Percentiles rank a stretch among this genome's conserved stretches.
Evolutionary conservation across 306 rosid genomes (phyloP).

Genomic region (Argentina anserina): DNA sequence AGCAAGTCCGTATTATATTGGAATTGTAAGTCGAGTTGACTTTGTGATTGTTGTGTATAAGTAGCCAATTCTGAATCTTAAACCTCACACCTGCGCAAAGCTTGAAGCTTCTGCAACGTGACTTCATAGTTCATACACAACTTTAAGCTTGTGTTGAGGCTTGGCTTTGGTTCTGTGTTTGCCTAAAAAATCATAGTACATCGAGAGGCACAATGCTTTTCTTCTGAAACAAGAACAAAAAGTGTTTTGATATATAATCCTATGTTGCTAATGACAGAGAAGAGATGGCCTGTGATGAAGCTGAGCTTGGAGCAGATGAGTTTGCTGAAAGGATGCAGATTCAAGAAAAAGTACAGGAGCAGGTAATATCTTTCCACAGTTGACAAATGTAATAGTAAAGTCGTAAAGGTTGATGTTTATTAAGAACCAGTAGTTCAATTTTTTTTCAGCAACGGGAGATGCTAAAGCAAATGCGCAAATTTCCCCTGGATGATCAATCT

Average conservation of each 20-base stretch:
- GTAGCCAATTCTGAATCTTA: too few relatives aligned
- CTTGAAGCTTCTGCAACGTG: too few relatives aligned
- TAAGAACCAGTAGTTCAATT: slow-evolving; percentile 8
- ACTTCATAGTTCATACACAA: too few relatives aligned
- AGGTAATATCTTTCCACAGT: slow-evolving; percentile 37
- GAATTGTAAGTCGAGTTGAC: too few relatives aligned
- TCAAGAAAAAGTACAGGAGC: slow-evolving; percentile 53
- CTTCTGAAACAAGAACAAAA: not conserved
- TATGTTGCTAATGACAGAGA: slow-evolving; percentile 46
- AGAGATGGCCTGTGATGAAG: slow-evolving; percentile 91
- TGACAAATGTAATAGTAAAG: not conserved
- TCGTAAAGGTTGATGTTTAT: slow-evolving; percentile 19
- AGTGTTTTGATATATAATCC: not conserved
- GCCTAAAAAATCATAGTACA: not conserved
- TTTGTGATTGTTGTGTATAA: too few relatives aligned
- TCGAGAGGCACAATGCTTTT: not conserved
- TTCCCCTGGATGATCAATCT: slow-evolving; percentile 68
- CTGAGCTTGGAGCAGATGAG: slow-evolving; percentile 70
- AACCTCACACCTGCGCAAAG: too few relatives aligned
- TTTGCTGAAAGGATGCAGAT: slow-evolving; percentile 50
- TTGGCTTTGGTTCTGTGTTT: not conserved
- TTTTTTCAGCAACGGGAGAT: slow-evolving; percentile 75
- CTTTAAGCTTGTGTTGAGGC: too few relatives aligned
- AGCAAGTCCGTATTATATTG: too few relatives aligned
- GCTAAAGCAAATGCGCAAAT: slow-evolving; percentile 71